A percentile compares a stretch with the other conserved stretches of the same genome.
These are phyloP conservation scores for Xylaria sp. DNA, from an alignment of 2,329 filamentous ascomycete genomes.

Conservation along the genomic window DNA sequence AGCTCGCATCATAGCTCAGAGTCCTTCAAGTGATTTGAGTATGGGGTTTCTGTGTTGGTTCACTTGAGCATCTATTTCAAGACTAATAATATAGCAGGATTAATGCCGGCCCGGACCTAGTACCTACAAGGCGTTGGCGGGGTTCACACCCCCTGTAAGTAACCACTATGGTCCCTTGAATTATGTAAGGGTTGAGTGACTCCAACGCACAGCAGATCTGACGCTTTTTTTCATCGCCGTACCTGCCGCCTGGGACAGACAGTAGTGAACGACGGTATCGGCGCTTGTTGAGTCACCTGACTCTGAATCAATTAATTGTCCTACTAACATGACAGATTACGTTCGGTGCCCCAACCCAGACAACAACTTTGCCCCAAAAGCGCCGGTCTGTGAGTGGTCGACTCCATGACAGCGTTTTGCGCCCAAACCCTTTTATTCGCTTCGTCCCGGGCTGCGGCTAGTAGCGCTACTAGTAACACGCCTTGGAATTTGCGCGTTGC, in stretches of 20 bases:
- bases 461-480: neutral
- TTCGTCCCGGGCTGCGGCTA: conserved; percentile 10
- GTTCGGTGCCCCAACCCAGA: too few relatives aligned
- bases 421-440: conserved; percentile 15
- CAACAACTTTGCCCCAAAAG: neutral
- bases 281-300: conserved; percentile 27
- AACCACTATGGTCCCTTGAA: neutral
- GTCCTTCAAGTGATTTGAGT: too few relatives aligned
- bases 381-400: conserved; percentile 15
- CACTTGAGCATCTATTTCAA: too few relatives aligned
- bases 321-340: too few relatives aligned
- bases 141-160: neutral
- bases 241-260: too few relatives aligned
- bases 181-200: too few relatives aligned
- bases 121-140: neutral
- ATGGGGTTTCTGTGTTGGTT: too few relatives aligned
- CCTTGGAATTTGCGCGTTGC: conserved; percentile 1
- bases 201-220: neutral
- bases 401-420: conserved; percentile 13
- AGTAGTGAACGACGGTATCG: conserved; percentile 16
- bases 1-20: too few relatives aligned
- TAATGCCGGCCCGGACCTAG: conserved; percentile 7
- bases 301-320: neutral
- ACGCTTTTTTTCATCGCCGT: neutral
- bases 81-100: too few relatives aligned